phyloP scores from a whole-genome alignment of 768 basidiomycete genomes.

The Lactarius sanguifluus region DNA sequence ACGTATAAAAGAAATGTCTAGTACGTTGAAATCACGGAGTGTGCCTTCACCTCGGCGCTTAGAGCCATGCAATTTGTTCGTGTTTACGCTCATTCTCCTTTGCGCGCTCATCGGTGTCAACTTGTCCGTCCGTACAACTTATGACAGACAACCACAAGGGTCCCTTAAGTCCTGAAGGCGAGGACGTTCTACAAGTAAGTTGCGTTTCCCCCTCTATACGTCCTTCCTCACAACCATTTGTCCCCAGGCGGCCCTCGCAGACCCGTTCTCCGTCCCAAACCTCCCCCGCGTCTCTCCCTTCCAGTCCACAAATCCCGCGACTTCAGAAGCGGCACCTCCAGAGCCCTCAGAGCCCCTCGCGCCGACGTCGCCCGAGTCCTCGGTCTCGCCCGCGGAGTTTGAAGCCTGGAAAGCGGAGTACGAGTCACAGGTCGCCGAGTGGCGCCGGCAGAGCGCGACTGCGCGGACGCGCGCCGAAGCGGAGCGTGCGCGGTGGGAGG shows the following conservation, averaged over 20 bases:
- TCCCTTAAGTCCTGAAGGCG: slow-evolving; percentile 27
- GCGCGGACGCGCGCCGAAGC: slow-evolving; percentile 74
- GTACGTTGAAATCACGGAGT: too few relatives aligned
- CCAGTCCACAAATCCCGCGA: slow-evolving; percentile 6
- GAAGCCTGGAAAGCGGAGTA: slow-evolving; percentile 68
- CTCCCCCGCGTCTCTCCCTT: slow-evolving; percentile 24
- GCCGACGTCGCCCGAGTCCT: slow-evolving; percentile 16
- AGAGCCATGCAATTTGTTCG: neutral
- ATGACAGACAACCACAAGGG: slow-evolving; percentile 18
- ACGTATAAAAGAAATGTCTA: too few relatives aligned
- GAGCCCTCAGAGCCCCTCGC: neutral
- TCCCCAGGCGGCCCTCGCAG: slow-evolving; percentile 29
- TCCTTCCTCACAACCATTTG: neutral
- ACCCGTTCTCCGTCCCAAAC: slow-evolving; percentile 25
- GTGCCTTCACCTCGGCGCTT: neutral
- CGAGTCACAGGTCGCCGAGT: slow-evolving; percentile 62
- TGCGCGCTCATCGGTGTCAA: neutral
- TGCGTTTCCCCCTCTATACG: neutral
- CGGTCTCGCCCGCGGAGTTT: slow-evolving; percentile 33
- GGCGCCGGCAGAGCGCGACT: slow-evolving; percentile 71
- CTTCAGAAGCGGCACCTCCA: slow-evolving; percentile 9
- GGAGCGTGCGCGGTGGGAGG: slow-evolving; percentile 71
- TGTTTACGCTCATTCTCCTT: neutral
- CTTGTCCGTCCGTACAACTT: neutral
- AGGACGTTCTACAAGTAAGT: slow-evolving; percentile 30